Percentiles rank a stretch among this genome's conserved stretches.
Conservation (phyloP, 2,329 filamentous ascomycete genomes). For the Scedosporium boydii region DNA sequence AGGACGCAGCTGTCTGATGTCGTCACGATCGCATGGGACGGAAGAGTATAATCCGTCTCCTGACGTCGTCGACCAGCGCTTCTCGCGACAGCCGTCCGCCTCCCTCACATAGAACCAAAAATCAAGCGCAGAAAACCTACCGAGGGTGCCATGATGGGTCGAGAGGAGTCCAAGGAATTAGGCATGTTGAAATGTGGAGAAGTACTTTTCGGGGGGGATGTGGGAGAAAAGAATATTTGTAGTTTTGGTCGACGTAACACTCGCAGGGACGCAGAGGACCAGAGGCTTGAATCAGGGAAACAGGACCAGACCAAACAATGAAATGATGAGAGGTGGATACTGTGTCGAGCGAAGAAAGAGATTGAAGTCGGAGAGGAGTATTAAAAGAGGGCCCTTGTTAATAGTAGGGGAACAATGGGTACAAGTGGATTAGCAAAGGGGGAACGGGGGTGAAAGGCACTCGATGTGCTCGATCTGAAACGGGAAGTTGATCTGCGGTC, state of each 20-base stretch:
- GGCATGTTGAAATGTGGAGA: constrained; percentile 32
- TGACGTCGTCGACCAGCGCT: not conserved
- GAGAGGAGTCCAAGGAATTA: constrained; percentile 48
- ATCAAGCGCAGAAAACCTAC: constrained; percentile 30
- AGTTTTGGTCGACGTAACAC: not conserved
- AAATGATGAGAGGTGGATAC: not conserved
- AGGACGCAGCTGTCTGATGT: not conserved
- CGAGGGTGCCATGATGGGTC: constrained; percentile 54
- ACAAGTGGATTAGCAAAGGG: not conserved
- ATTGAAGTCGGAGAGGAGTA: not conserved
- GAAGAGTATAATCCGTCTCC: not conserved
- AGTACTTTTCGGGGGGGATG: not conserved
- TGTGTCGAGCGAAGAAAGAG: not conserved
- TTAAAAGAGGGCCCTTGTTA: not conserved
- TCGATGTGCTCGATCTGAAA: not conserved
- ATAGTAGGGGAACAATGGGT: not conserved
- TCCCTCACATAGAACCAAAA: no score
- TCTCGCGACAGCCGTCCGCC: no score
- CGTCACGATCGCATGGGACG: not conserved
- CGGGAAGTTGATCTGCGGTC: not conserved
- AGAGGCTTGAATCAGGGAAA: not conserved
- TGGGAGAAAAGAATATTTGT: not conserved
- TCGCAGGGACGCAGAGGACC: not conserved
- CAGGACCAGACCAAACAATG: not conserved
- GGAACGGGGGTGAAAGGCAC: not conserved